Conservation (phyloP, 2,329 filamentous ascomycete species). For the Gyromitra esculenta region DNA sequence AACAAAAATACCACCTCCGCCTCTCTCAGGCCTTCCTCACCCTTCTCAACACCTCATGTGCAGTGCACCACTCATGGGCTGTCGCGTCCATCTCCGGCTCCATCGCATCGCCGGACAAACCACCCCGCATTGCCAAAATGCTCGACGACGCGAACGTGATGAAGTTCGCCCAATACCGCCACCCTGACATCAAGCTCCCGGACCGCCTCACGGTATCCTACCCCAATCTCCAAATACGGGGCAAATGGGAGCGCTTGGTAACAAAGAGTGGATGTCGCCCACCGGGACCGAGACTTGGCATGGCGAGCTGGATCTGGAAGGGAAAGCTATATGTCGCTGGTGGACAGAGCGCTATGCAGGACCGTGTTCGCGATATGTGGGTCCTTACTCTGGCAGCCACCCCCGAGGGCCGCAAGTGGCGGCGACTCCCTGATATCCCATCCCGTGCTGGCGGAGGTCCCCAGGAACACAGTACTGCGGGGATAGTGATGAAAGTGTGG, state of each 20-base stretch:
- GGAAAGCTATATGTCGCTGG: slow-evolving; percentile 41
- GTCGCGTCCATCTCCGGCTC: slow-evolving; percentile 45
- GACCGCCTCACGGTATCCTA: slow-evolving; percentile 40
- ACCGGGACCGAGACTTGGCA: slow-evolving; percentile 38
- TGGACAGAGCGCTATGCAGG: slow-evolving; percentile 40
- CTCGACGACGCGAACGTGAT: slow-evolving; percentile 47
- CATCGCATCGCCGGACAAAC: slow-evolving; percentile 37
- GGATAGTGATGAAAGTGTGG: slow-evolving; percentile 46
- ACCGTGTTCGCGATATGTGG: slow-evolving; percentile 48
- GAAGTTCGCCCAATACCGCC: slow-evolving; percentile 46
- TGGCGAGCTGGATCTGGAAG: slow-evolving; percentile 48
- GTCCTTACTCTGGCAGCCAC: slow-evolving; percentile 21
- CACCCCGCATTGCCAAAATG: slow-evolving; percentile 40
- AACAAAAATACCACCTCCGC: slow-evolving; percentile 50
- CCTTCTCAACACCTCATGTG: slow-evolving; percentile 45
- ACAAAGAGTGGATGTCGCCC: slow-evolving; percentile 9
- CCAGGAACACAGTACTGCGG: slow-evolving; percentile 37
- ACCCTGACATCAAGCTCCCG: slow-evolving; percentile 43
- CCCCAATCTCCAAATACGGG: slow-evolving; percentile 42
- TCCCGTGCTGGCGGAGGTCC: slow-evolving; percentile 31
- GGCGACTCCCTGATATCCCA: slow-evolving; percentile 45
- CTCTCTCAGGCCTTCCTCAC: slow-evolving; percentile 44
- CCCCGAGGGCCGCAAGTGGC: slow-evolving; percentile 21
- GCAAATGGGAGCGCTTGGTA: slow-evolving; percentile 42
- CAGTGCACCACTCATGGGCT: slow-evolving; percentile 47